Evolutionary conservation across 805 yeast species (phyloP).

Genomic region (Peterozyma xylosa): DNA sequence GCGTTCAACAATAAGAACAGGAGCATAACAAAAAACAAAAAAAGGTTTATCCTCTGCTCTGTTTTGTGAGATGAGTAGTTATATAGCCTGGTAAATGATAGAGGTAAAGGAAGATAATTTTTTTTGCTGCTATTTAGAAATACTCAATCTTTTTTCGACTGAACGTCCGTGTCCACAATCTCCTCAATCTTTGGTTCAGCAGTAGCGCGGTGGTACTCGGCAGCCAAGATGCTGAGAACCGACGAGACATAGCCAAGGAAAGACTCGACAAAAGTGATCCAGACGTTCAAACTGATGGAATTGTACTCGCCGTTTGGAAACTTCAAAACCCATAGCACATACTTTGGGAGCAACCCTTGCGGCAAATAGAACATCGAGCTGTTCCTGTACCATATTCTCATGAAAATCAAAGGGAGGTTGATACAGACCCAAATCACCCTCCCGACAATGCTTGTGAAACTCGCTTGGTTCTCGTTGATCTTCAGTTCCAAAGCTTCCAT

Average conservation of each 20-base stretch:
- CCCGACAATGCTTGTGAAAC: slow-evolving; percentile 26
- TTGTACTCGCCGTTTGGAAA: slow-evolving; percentile 60
- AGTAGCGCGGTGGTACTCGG: no score
- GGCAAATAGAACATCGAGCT: slow-evolving; percentile 54
- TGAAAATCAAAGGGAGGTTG: slow-evolving; percentile 37
- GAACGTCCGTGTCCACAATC: no score
- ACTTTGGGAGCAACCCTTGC: slow-evolving; percentile 43
- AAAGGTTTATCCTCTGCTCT: no score
- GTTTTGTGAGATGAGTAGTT: no score
- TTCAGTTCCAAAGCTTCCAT: slow-evolving; percentile 33
- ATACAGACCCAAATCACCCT: slow-evolving; percentile 29
- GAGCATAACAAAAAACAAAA: no score
- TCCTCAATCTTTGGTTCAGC: no score
- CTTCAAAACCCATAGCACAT: slow-evolving; percentile 49
- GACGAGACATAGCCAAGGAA: neutral
- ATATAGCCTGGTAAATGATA: no score
- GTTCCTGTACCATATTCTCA: slow-evolving; percentile 47
- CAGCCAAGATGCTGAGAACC: no score
- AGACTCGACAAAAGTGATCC: slow-evolving; percentile 35
- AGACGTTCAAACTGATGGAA: slow-evolving; percentile 49
- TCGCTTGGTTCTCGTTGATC: slow-evolving; percentile 27
- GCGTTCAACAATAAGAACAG: no score
- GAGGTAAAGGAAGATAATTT: no score
- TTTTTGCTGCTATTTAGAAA: no score
- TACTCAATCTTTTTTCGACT: no score